These are phyloP conservation scores for Eragrostis tef DNA, from an alignment of 202 grass and related monocot species.

Conservation along the genomic window DNA sequence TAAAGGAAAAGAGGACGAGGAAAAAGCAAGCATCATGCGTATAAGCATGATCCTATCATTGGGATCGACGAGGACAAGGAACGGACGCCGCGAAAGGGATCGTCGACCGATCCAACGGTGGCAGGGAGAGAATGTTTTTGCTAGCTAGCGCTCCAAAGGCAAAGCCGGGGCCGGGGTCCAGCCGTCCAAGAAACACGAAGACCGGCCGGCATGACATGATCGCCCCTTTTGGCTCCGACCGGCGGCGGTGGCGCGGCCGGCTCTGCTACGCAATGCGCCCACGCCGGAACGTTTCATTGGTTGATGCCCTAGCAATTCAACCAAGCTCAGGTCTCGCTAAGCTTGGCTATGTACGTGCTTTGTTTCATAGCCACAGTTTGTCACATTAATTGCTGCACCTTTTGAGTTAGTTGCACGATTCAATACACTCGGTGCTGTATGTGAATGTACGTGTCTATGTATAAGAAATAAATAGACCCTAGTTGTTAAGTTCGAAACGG, in stretches of 20 bases:
- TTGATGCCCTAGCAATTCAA: background rate
- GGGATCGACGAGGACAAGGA: slow-evolving; percentile 35
- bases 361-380: too few relatives aligned
- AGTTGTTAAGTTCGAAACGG: background rate
- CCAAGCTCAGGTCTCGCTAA: background rate
- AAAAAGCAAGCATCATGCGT: background rate
- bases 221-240: slow-evolving; percentile 31
- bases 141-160: slow-evolving; percentile 12
- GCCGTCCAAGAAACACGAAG: slow-evolving; percentile 3
- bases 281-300: background rate
- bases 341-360: too few relatives aligned
- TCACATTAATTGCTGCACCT: too few relatives aligned
- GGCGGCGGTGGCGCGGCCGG: slow-evolving; percentile 3
- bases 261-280: background rate
- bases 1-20: background rate
- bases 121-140: slow-evolving; percentile 53
- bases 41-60: slow-evolving; percentile 44
- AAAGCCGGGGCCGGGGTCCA: background rate
- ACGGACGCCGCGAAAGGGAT: slow-evolving; percentile 34
- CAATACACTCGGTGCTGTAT: too few relatives aligned
- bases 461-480: too few relatives aligned
- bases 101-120: slow-evolving; percentile 2
- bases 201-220: slow-evolving; percentile 18
- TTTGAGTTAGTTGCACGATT: too few relatives aligned
- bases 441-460: too few relatives aligned